These are phyloP conservation scores for Cyanodermella asteris DNA, from an alignment of 2,329 filamentous ascomycete genomes.

Conservation along the genomic window DNA sequence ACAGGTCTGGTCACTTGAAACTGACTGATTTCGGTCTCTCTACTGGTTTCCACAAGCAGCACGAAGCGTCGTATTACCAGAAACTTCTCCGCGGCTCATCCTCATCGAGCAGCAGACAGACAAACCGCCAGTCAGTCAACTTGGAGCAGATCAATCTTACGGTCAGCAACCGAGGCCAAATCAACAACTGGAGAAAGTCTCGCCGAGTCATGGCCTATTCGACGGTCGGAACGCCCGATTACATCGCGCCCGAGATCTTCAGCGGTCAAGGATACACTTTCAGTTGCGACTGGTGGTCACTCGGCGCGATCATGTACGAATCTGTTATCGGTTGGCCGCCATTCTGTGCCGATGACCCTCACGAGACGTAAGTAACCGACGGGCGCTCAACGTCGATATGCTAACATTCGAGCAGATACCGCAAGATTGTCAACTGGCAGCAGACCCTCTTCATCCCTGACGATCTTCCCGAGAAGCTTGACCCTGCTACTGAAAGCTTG, in stretches of 20 bases:
- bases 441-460: slow-evolving; percentile 92
- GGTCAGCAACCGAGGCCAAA: slow-evolving; percentile 89
- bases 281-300: slow-evolving; percentile 97
- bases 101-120: slow-evolving; percentile 35
- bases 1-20: slow-evolving; percentile 91
- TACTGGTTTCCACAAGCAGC: slow-evolving; percentile 91
- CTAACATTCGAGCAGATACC: too few relatives aligned
- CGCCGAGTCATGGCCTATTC: slow-evolving; percentile 92
- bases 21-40: slow-evolving; percentile 95
- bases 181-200: slow-evolving; percentile 97
- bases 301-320: slow-evolving; percentile 99
- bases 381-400: too few relatives aligned
- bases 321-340: slow-evolving; percentile 96
- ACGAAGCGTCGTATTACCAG: slow-evolving; percentile 97
- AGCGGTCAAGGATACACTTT: slow-evolving; percentile 90
- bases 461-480: slow-evolving; percentile 25
- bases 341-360: slow-evolving; percentile 93
- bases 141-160: slow-evolving; percentile 97
- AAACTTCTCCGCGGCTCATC: slow-evolving; percentile 70
- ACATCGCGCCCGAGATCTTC: slow-evolving; percentile 97
- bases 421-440: slow-evolving; percentile 98
- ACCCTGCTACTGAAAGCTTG: slow-evolving; percentile 1
- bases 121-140: slow-evolving; percentile 80
- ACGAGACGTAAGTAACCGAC: too few relatives aligned
- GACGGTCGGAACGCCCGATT: slow-evolving; percentile 92